Evolutionary conservation across 768 basidiomycete genomes (phyloP), one percentile per base, ranked within the genome.

Genomic region (Mrakia gelida): DNA sequence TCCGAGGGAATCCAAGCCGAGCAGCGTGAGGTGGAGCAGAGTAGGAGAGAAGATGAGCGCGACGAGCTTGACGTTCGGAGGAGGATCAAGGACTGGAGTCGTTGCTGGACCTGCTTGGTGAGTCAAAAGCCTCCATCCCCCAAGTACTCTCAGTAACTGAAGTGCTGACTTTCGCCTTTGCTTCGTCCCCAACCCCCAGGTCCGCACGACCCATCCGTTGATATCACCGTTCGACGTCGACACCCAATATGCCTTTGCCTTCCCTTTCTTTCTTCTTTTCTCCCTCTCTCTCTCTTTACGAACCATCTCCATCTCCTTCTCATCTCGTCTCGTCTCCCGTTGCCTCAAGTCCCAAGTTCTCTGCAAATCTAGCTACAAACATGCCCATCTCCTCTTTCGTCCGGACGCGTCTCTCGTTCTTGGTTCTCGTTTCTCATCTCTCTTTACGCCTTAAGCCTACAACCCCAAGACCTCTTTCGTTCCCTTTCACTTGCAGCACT

Each of bases 141-240:
- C n/a, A 18, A 7, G 8, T 67, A 9, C 52, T 23, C 52, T 18
- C 18, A n/a, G n/a, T 34, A 4, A 1, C 7, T 32, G 21, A 32
- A n/a, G n/a, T 8, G 15, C 23, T 26, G 23, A 9, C 32, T 38
- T 13, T 32, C 16, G 5, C 7, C 38, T 9, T 32, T 68, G n/a
- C n/a, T n/a, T n/a, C n/a, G n/a, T n/a, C n/a, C n/a, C 65, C 15
- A 26, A 15, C 0, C 15, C n/a, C 0, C 26, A 70, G 67, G 67
- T 70, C 67, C 67, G 67, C 67, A 26, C 67, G 41, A 43, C 67
- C 67, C 26, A 70, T 70, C 34, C 67, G 67, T 18, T 70, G 67
- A 70, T 70, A 41, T 18, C 23, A 38, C 62, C 34, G 11, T 6
- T 5, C 5, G 23, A 41, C 65, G 41, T 41, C 67, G 41, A 45